Evolutionary conservation across 345 rosid genomes (phyloP).

Genomic region (Physaria fendleri): DNA sequence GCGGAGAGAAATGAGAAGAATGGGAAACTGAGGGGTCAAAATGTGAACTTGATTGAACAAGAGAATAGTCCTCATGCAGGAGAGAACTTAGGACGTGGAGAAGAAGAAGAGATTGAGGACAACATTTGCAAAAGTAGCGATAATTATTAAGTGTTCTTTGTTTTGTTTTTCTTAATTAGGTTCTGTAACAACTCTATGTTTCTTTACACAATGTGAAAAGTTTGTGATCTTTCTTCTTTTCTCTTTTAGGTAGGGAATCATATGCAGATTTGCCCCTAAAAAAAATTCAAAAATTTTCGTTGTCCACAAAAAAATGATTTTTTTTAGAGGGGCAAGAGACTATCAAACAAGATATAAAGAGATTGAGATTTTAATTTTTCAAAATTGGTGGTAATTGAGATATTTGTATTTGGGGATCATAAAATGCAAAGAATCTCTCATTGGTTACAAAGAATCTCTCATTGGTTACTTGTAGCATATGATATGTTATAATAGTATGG

Average conservation of each 20-base stretch:
- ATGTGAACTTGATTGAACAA: slow-evolving; percentile 6
- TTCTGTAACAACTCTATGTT: not conserved
- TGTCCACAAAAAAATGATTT: too few relatives aligned
- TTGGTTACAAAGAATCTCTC: too few relatives aligned
- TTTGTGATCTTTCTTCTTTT: not conserved
- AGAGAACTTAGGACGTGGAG: not conserved
- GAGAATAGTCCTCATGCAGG: slow-evolving; percentile 3
- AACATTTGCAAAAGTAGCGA: slow-evolving; percentile 21
- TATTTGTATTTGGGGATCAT: not conserved
- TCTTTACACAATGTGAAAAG: slow-evolving; percentile 6
- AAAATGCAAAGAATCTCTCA: not conserved
- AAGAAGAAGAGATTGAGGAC: slow-evolving; percentile 12
- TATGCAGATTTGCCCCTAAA: too few relatives aligned
- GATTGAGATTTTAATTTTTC: not conserved
- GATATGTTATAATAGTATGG: not conserved
- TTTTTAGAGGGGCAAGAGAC: too few relatives aligned
- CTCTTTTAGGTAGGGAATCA: not conserved
- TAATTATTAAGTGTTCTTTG: not conserved
- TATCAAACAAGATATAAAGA: too few relatives aligned
- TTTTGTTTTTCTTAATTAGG: not conserved
- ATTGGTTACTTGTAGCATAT: not conserved
- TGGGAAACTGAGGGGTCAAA: not conserved
- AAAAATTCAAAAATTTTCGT: too few relatives aligned
- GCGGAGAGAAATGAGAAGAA: slow-evolving; percentile 8
- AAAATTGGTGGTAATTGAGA: not conserved